These are phyloP conservation scores for Penicillium cataractarum DNA, from an alignment of 495 filamentous ascomycete genomes.

Conservation along the genomic window DNA sequence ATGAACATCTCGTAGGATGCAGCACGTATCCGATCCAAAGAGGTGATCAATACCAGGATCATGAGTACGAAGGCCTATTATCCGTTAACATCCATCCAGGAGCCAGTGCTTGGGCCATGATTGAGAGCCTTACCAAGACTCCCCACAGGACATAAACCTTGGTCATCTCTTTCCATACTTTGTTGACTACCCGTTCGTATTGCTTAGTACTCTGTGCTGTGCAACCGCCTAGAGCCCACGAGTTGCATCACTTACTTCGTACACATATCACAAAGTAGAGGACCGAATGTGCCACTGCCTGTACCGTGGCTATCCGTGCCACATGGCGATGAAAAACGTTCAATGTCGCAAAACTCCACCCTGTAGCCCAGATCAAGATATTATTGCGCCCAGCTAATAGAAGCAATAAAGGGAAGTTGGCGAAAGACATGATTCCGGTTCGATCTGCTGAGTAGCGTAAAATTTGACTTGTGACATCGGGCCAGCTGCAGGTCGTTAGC, in stretches of 20 bases:
- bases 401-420: slow-evolving; percentile 55
- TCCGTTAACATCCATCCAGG: not conserved
- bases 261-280: slow-evolving; percentile 39
- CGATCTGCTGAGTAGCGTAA: slow-evolving; percentile 54
- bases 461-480: slow-evolving; percentile 35
- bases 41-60: slow-evolving; percentile 47
- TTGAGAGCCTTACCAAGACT: slow-evolving; percentile 29
- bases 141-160: slow-evolving; percentile 46
- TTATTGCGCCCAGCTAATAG: slow-evolving; percentile 60
- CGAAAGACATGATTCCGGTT: slow-evolving; percentile 54
- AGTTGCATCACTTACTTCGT: slow-evolving; percentile 26
- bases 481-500: slow-evolving; percentile 37
- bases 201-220: not conserved
- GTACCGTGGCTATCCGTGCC: slow-evolving; percentile 55
- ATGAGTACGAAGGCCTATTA: slow-evolving; percentile 53
- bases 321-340: slow-evolving; percentile 61
- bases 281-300: slow-evolving; percentile 51
- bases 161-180: slow-evolving; percentile 33
- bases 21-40: slow-evolving; percentile 51
- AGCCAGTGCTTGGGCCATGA: not conserved
- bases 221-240: not conserved
- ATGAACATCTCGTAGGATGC: slow-evolving; percentile 59
- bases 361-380: slow-evolving; percentile 57
- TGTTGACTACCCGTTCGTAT: slow-evolving; percentile 29
- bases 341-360: slow-evolving; percentile 58